phyloP scores from a whole-genome alignment of 768 basidiomycete genomes.

The Collybia nuda region DNA sequence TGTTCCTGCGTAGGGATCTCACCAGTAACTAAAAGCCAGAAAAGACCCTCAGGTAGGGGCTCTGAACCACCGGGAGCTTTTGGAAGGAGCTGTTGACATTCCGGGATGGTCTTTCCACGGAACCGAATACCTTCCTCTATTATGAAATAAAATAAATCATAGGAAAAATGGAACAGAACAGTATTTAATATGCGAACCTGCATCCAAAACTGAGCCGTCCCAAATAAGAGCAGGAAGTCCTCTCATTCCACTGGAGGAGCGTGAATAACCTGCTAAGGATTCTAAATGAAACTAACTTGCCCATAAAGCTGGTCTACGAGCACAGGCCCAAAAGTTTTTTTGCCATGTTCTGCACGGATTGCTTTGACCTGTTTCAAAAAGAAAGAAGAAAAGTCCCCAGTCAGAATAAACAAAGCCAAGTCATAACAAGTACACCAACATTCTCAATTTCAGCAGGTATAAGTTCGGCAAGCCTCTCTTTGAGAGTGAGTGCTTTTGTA shows the following conservation, averaged over 20 bases:
- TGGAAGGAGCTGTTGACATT: conserved; percentile 83
- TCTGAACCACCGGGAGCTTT: conserved; percentile 87
- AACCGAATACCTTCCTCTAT: conserved; percentile 96
- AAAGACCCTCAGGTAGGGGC: conserved; percentile 90
- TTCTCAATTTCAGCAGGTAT: conserved; percentile 86
- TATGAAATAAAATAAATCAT: conserved; percentile 2
- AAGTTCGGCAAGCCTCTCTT: conserved; percentile 90
- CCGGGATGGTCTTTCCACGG: conserved; percentile 94
- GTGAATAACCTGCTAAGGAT: conserved; percentile 1
- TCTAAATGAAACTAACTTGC: conserved; percentile 32
- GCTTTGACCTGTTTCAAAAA: conserved; percentile 63
- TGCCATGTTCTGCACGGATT: conserved; percentile 83
- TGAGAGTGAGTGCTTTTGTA: conserved; percentile 69
- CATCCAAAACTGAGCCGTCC: conserved; percentile 97
- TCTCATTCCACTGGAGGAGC: conserved; percentile 68
- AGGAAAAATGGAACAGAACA: conserved; percentile 4
- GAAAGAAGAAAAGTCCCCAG: conserved; percentile 5
- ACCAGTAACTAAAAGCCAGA: conserved; percentile 95
- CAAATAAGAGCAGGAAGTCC: conserved; percentile 93
- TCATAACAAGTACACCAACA: conserved; percentile 32
- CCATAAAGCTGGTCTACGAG: conserved; percentile 90
- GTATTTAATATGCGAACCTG: conserved; percentile 48
- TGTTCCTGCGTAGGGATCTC: conserved; percentile 93
- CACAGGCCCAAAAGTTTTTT: conserved; percentile 92
- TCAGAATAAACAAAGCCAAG: neutral